Percentiles rank a stretch among this genome's conserved stretches.
Conservation (phyloP, 2,329 filamentous ascomycete species). For the Cryphonectria nitschkei region DNA sequence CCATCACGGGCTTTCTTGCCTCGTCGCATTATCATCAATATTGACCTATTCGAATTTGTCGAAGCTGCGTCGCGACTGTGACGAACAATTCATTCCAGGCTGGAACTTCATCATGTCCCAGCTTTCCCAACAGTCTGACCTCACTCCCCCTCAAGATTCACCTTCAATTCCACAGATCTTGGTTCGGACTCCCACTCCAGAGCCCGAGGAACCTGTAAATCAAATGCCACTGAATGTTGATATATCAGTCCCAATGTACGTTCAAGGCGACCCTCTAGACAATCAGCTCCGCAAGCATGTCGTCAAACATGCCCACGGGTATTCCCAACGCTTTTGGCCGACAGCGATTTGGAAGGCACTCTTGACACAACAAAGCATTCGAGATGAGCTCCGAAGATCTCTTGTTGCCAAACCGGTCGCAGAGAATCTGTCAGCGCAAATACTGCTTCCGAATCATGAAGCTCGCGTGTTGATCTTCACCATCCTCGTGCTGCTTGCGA, state of each 20-base stretch:
- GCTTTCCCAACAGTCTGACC: background rate
- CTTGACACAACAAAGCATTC: slow-evolving; percentile 1
- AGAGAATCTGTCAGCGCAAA: background rate
- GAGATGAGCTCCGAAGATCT: background rate
- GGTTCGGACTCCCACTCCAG: too few relatives aligned
- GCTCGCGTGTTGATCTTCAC: background rate
- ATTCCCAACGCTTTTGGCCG: background rate
- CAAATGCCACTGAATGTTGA: too few relatives aligned
- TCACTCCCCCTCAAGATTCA: background rate
- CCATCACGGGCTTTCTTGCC: background rate
- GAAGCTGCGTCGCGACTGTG: background rate
- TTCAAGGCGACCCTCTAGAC: background rate
- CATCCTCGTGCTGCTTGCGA: background rate
- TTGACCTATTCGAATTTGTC: background rate
- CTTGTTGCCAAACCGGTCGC: background rate
- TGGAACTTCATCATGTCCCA: background rate
- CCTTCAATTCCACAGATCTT: background rate
- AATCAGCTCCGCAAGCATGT: background rate
- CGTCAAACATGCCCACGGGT: background rate
- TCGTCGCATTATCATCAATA: background rate
- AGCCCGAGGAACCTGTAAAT: too few relatives aligned
- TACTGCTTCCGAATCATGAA: background rate
- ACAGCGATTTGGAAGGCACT: background rate
- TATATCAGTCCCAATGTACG: background rate
- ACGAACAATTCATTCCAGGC: background rate